Conservation (phyloP, 2,329 filamentous ascomycete species). For the Neonectria hederae region DNA sequence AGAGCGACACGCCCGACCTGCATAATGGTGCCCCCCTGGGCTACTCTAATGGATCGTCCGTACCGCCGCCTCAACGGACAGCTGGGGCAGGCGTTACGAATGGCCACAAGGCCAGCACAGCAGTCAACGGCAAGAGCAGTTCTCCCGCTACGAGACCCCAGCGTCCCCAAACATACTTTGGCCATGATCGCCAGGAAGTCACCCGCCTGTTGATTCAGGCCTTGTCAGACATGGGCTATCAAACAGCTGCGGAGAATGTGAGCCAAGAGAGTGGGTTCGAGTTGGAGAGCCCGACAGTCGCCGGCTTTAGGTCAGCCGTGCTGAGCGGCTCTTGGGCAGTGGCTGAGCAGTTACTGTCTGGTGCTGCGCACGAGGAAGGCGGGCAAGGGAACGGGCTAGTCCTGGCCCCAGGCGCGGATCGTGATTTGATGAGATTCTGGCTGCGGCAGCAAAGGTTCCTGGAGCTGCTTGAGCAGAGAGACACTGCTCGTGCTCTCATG, state of each 20-base stretch:
- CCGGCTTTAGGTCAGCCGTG: slow-evolving; percentile 85
- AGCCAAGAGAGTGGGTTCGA: slow-evolving; percentile 86
- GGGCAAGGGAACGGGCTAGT: slow-evolving; percentile 69
- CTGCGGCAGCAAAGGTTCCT: slow-evolving; percentile 94
- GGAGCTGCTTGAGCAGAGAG: slow-evolving; percentile 82
- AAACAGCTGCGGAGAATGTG: slow-evolving; percentile 76
- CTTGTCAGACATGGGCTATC: slow-evolving; percentile 87
- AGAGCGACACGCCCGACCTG: slow-evolving; percentile 60
- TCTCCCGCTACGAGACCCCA: slow-evolving; percentile 19
- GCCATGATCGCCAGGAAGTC: slow-evolving; percentile 91
- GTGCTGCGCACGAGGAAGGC: slow-evolving; percentile 52
- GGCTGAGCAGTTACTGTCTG: slow-evolving; percentile 84
- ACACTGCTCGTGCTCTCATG: slow-evolving; percentile 77
- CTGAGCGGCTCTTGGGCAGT: slow-evolving; percentile 82
- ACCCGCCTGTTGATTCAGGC: slow-evolving; percentile 93
- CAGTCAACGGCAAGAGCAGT: slow-evolving; percentile 60
- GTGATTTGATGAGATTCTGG: slow-evolving; percentile 84
- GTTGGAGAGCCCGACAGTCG: slow-evolving; percentile 85
- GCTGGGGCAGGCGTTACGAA: slow-evolving; percentile 51
- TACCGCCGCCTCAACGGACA: slow-evolving; percentile 37
- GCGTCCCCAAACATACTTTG: slow-evolving; percentile 68
- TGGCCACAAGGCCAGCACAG: slow-evolving; percentile 56
- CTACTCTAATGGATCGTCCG: slow-evolving; percentile 55
- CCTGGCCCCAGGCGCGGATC: slow-evolving; percentile 78
- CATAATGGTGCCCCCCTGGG: slow-evolving; percentile 64